Percentiles rank a stretch among this genome's conserved stretches.
Evolutionary conservation across 257 asterid species (phyloP).

Genomic region (Anisodus tanguticus): DNA sequence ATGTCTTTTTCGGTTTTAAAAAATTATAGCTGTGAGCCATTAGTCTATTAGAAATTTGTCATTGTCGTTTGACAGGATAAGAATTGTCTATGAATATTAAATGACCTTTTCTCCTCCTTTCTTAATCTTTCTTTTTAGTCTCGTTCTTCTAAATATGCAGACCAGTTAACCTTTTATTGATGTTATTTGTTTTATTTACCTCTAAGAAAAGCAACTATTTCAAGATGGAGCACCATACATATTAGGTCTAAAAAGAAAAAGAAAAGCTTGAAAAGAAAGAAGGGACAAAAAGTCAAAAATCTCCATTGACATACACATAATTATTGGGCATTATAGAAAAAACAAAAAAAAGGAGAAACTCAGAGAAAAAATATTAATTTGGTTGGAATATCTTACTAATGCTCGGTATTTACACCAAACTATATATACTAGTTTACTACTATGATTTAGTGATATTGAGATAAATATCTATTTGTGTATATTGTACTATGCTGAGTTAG

Average conservation of each 20-base stretch:
- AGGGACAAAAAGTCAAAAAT: neutral
- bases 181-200: neutral
- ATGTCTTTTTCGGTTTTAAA: neutral
- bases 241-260: neutral
- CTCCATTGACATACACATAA: conserved; percentile 1
- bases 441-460: neutral
- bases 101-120: neutral
- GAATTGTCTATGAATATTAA: neutral
- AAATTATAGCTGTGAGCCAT: neutral
- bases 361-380: neutral
- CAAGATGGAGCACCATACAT: neutral
- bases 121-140: neutral
- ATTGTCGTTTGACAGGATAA: neutral
- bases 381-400: neutral
- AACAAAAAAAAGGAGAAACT: neutral
- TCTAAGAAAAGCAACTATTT: conserved; percentile 7
- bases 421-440: neutral
- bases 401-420: neutral
- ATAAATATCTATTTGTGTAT: too few species aligned
- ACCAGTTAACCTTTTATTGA: conserved; percentile 23
- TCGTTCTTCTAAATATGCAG: conserved; percentile 1
- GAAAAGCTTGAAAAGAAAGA: neutral
- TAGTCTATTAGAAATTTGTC: conserved; percentile 11
- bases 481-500: too few species aligned
- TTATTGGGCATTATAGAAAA: neutral